Base-by-base conservation (phyloP, 2,329 filamentous ascomycete genomes). In the Coniella lustricola region DNA sequence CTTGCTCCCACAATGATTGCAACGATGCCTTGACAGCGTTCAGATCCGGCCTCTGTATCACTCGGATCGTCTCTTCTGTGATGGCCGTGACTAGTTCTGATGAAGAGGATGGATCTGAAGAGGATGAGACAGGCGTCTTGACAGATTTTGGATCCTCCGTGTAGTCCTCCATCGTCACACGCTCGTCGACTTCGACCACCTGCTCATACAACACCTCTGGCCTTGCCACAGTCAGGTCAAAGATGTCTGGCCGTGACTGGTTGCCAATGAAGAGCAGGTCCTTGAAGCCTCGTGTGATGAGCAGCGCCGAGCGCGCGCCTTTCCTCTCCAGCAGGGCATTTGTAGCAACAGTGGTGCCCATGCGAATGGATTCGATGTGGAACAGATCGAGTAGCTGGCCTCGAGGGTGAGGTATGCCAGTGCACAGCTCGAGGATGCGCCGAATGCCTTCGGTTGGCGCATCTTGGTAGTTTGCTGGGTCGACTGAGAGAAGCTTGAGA, bases 401-500 rank as follows among this genome's bases (percentile, higher is more conserved):
- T 20, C 49, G 22, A 12, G 44, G 48, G n/a, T 46, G 44, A 14
- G 51, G 22, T 45, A 70, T 67, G 47, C 75, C 76, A 64, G 1
- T 46, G 9, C 50, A 50, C 12, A 44, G 17, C 36, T 56, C 53
- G 29, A 60, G 43, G n/a, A 13, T 72, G 73, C 64, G 83, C 79
- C 48, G 67, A 52, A 85, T 85, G 35, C 81, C 81, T 67, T 85
- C 82, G 13, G 84, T 69, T 0, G 82, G 82, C 2, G 82, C 82
- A 66, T 86, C 82, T 42, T 77, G 67, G 62, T 86, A 85, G 61
- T 85, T 84, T 21, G 70, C 66, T 0, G 82, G 82, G 56, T 85
- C 81, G 54, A 82, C 81, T 0, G 82, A 85, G 21, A 85, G 73
- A 1, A 85, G 71, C 63, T 86, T 86, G 63, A 86, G 82, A 44